These are phyloP conservation scores for Cladosporium sp. DNA, from an alignment of 2,329 filamentous ascomycete genomes.

Conservation along the genomic window DNA sequence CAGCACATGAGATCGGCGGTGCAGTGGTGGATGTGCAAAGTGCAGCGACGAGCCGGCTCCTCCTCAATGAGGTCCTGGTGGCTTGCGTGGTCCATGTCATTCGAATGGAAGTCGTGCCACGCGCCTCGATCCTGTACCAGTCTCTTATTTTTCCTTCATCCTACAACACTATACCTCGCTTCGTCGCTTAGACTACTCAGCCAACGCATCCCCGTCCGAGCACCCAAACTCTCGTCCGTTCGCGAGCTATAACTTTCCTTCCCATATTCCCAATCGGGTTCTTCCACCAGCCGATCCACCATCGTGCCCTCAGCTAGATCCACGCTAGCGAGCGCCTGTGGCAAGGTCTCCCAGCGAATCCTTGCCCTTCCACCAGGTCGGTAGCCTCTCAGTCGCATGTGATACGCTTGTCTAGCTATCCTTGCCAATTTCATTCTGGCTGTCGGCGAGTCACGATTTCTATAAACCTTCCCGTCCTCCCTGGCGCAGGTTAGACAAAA, in stretches of 20 bases:
- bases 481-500: not conserved
- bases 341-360: conserved; percentile 6
- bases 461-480: conserved; percentile 9
- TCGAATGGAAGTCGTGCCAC: not conserved
- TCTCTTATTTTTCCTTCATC: not conserved
- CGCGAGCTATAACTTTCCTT: conserved; percentile 1
- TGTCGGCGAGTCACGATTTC: not conserved
- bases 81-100: conserved; percentile 4
- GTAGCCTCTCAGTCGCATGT: conserved; percentile 1
- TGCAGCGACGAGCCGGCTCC: conserved; percentile 1
- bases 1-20: conserved; percentile 4
- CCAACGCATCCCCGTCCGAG: not conserved
- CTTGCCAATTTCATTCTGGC: not conserved
- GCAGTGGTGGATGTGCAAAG: not conserved
- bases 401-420: not conserved
- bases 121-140: not conserved
- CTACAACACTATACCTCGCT: not conserved
- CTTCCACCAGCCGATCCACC: not conserved
- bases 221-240: not conserved
- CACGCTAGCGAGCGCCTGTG: conserved; percentile 8
- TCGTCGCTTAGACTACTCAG: not conserved
- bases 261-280: conserved; percentile 2
- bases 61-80: conserved; percentile 7
- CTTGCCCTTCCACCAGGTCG: conserved; percentile 7
- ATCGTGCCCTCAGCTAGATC: conserved; percentile 5